Conservation (phyloP, 1,139 yeast genomes). For the Taphrina flavorubra region DNA sequence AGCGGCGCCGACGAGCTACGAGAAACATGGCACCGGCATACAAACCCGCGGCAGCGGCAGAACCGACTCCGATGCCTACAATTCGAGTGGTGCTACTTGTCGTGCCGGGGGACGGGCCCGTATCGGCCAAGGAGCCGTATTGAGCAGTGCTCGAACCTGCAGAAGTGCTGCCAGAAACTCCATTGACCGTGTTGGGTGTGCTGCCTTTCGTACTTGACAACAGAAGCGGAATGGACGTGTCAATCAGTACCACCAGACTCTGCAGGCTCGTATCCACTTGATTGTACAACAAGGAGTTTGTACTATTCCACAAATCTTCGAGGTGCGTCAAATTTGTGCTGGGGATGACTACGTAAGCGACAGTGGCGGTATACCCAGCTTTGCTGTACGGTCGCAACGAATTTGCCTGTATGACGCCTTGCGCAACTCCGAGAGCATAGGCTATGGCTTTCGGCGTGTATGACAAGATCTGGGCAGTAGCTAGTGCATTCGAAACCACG, state of each 20-base stretch:
- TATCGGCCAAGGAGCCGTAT: constrained; percentile 52
- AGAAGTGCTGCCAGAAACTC: constrained; percentile 19
- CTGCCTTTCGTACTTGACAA: constrained; percentile 2
- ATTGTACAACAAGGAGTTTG: constrained; percentile 51
- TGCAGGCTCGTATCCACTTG: constrained; percentile 51
- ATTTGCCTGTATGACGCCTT: constrained; percentile 50
- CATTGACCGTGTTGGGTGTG: constrained; percentile 48
- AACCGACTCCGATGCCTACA: constrained; percentile 54
- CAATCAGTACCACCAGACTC: constrained; percentile 53
- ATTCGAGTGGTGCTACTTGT: constrained; percentile 50
- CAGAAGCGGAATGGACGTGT: constrained; percentile 49
- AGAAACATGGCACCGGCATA: constrained; percentile 53
- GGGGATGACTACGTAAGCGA: constrained; percentile 54
- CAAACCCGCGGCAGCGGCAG: constrained; percentile 53
- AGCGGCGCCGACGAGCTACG: constrained; percentile 50
- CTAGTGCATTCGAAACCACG: constrained; percentile 53
- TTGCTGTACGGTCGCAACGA: constrained; percentile 52
- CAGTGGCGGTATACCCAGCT: constrained; percentile 52
- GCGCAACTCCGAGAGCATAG: constrained; percentile 50
- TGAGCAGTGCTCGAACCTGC: constrained; percentile 18
- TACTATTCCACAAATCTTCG: constrained; percentile 48
- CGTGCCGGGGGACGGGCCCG: constrained; percentile 28
- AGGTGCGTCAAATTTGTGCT: constrained; percentile 48
- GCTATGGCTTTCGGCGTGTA: constrained; percentile 55
- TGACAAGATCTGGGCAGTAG: constrained; percentile 56